phyloP scores from a whole-genome alignment of 2,329 filamentous ascomycete genomes.

The Aaosphaeria pasadenensis region DNA sequence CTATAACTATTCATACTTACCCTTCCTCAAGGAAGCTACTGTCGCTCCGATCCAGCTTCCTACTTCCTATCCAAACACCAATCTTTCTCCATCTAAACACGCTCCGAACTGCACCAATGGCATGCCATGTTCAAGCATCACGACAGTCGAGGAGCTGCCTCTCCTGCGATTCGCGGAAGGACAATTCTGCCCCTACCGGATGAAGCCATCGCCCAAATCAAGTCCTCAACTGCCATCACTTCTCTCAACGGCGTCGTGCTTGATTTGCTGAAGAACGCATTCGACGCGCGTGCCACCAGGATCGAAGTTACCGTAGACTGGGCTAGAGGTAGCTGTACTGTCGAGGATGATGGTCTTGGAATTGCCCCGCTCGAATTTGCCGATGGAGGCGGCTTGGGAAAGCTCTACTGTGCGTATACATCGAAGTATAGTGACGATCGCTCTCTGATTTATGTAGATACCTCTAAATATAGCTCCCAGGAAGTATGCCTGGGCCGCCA shows the following conservation, averaged over 20 bases:
- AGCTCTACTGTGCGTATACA: slow-evolving; percentile 61
- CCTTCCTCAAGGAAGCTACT: too few relatives aligned
- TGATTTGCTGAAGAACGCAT: slow-evolving; percentile 75
- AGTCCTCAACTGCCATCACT: slow-evolving; percentile 77
- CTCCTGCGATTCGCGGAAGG: neutral
- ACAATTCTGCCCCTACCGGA: slow-evolving; percentile 66
- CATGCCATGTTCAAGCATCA: too few relatives aligned
- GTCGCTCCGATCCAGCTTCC: too few relatives aligned
- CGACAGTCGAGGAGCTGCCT: neutral
- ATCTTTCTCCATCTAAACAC: too few relatives aligned
- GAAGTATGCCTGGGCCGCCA: slow-evolving; percentile 60
- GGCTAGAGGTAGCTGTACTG: slow-evolving; percentile 67
- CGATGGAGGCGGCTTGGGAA: slow-evolving; percentile 68
- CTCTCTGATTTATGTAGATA: slow-evolving; percentile 30
- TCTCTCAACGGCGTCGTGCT: slow-evolving; percentile 68
- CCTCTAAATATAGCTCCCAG: slow-evolving; percentile 62
- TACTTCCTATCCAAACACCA: too few relatives aligned
- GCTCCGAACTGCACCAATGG: too few relatives aligned
- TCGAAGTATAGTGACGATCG: neutral
- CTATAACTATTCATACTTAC: too few relatives aligned
- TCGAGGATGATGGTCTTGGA: slow-evolving; percentile 83
- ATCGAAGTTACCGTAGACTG: slow-evolving; percentile 74
- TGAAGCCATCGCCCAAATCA: slow-evolving; percentile 73
- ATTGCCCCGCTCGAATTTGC: slow-evolving; percentile 72
- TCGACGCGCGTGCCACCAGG: slow-evolving; percentile 73